phyloP scores from a whole-genome alignment of 176 grass and related monocot genomes.

The Aegilops longissima region DNA sequence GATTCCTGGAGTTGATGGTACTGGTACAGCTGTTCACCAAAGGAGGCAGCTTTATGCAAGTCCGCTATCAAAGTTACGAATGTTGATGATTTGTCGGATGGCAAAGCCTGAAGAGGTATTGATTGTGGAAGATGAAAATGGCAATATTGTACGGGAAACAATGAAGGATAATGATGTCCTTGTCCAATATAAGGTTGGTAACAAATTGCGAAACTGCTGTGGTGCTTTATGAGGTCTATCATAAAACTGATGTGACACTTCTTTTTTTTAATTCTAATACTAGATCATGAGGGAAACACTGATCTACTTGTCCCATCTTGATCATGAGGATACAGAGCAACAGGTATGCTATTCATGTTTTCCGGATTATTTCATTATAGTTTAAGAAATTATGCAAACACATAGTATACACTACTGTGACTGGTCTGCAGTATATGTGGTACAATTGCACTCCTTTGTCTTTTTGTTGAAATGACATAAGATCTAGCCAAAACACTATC shows the following conservation, averaged over 20 bases:
- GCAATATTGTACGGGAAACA: conserved; percentile 98
- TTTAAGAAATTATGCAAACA: not conserved
- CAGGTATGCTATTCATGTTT: conserved; percentile 51
- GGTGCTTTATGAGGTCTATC: not conserved
- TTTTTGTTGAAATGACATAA: conserved; percentile 12
- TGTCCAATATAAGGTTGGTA: conserved; percentile 96
- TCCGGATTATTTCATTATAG: not conserved
- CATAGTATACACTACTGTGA: not conserved
- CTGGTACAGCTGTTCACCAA: conserved; percentile 65
- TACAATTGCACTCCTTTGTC: not conserved
- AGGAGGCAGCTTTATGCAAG: conserved; percentile 87
- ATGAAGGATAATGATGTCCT: conserved; percentile 99
- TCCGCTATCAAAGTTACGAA: conserved; percentile 90
- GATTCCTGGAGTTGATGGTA: conserved; percentile 82
- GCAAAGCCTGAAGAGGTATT: conserved; percentile 98
- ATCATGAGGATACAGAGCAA: conserved; percentile 99
- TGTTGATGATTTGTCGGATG: conserved; percentile 97
- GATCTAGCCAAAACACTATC: conserved; percentile 7
- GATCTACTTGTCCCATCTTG: conserved; percentile 96
- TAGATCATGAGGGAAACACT: conserved; percentile 99
- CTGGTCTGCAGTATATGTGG: not conserved
- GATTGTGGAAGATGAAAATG: conserved; percentile 99
- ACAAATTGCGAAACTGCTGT: not conserved
- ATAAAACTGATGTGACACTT: conserved; percentile 11
- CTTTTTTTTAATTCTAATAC: conserved; percentile 29